Evolutionary conservation across 2,329 filamentous ascomycete species (phyloP), one percentile per base, ranked within the genome.

Genomic region (Aureobasidium sp.): DNA sequence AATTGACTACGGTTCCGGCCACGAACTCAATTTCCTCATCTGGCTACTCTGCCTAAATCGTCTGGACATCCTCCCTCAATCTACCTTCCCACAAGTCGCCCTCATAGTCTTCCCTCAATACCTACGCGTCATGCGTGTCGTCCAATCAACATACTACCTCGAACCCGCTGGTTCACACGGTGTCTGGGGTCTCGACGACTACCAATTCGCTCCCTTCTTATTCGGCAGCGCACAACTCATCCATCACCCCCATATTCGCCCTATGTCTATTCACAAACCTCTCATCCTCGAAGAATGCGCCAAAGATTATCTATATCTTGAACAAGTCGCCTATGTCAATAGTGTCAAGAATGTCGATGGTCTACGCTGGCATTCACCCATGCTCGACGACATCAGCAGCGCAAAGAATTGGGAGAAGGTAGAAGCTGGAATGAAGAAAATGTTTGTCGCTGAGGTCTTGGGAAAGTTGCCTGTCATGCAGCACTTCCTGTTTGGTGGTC

Each of bases 381-480:
- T 99, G 97, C 88, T 99, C 23, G 96, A 99, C 76, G 96, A 99
- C 77, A 99, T 99, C 70, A 96, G 93, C 4, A 91, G 93, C 1
- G 92, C 95, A 20, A 95, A 93, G 77, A 93, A 86, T 45, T 99
- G 96, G 96, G 82, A 80, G 70, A 99, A 99, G 84, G 92, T 99
- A 58, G 95, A 98, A 77, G 91, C 87, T 31, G 96, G 96, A 9
- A 98, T 99, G 97, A 88, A 93, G 67, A 93, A 94, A 71, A 99
- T 99, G 97, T 98, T 98, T 75, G 87, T 95, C 60, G 93, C 91
- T 47, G 96, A 99, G 79, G 95, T 99, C 1, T 80, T 99, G 60
- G 90, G 92, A 38, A 99, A 99, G 79, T 78, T 99, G 64, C 96
- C 96, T 1, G 95, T 99, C 50, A 98, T 98, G 94, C 96, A 99